Base-by-base conservation (phyloP, 1,284 basidiomycete species). In the Bondarzewia mesenterica region DNA sequence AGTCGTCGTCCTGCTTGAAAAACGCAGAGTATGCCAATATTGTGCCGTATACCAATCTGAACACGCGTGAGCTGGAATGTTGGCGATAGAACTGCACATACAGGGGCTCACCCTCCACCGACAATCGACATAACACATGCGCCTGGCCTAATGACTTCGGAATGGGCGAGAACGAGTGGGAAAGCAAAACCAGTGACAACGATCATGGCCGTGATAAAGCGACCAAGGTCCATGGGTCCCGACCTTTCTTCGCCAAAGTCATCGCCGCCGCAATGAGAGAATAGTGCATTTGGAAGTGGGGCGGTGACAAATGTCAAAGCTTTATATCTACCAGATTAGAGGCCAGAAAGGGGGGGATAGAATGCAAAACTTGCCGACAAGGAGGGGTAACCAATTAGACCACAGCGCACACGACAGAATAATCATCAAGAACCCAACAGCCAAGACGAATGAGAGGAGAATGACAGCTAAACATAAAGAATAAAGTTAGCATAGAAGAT, bases 381-480 rank as follows among this genome's bases (percentile, higher is more conserved):
- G 79, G 44, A 99, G 74, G 41, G 96, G 96, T 14, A 99, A 74
- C 96, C 96, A 99, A 68, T 99, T 99, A 29, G 81, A 70, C 86
- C 89, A 99, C 35, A 99, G 73, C 21, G 96, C 95, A 64, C 96
- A 99, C 1, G 92, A 94, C 25, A 99, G 85, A 66, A 99, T 99
- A 63, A 99, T 91, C 61, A 99, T 82, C 50, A 99, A 73, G 71
- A 99, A 99, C 22, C 96, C 96, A 25, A 96, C 78, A 12, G 96
- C 96, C 38, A 99, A 83, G 50, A 97, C 90, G 67, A 99, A 96
- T 4, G 95, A 93, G 47, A 97, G 82, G 51, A 95, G 75, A 58
- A 96, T 93, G 58, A 96, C 92, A 60, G 90, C 92, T 95, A 52
- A 22, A n/a, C n/a, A n/a, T n/a, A n/a, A n/a, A 42, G 21, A 22